These are phyloP conservation scores for Panicum hallii DNA, from an alignment of 202 grass and related monocot species.

Conservation along the genomic window DNA sequence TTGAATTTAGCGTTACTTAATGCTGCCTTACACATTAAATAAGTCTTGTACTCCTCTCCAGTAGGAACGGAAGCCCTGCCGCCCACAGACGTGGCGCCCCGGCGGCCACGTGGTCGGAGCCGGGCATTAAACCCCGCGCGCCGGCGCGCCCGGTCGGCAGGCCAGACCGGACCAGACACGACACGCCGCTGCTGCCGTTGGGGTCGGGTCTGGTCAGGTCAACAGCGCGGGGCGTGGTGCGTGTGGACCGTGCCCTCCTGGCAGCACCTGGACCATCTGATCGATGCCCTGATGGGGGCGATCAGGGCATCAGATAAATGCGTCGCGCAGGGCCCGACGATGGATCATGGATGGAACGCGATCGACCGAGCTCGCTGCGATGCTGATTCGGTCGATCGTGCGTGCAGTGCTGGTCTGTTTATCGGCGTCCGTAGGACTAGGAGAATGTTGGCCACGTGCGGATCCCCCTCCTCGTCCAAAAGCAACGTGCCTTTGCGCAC, in stretches of 20 bases:
- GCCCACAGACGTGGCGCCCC: conserved; percentile 13
- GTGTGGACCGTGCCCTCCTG: conserved; percentile 22
- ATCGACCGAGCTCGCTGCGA: too few relatives aligned
- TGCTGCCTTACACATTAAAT: neutral
- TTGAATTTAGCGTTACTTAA: conserved; percentile 38
- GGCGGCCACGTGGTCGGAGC: conserved; percentile 12
- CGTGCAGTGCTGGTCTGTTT: neutral
- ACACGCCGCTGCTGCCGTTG: too few relatives aligned
- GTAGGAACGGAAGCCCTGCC: neutral
- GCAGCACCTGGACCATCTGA: conserved; percentile 23
- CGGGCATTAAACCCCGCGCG: conserved; percentile 13
- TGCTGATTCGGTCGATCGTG: neutral
- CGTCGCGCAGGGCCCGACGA: too few relatives aligned
- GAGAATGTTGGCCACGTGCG: conserved; percentile 43
- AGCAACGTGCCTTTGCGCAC: conserved; percentile 48
- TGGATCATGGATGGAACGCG: too few relatives aligned
- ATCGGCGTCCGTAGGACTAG: neutral
- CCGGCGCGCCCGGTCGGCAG: too few relatives aligned
- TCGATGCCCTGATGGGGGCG: too few relatives aligned
- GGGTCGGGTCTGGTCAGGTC: too few relatives aligned
- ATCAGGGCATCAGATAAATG: too few relatives aligned
- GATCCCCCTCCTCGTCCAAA: conserved; percentile 21
- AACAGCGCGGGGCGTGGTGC: neutral
- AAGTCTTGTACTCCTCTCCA: neutral
- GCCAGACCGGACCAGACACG: too few relatives aligned